Base-by-base conservation (phyloP, 2,329 filamentous ascomycete species). In the Colletotrichum orbiculare region DNA sequence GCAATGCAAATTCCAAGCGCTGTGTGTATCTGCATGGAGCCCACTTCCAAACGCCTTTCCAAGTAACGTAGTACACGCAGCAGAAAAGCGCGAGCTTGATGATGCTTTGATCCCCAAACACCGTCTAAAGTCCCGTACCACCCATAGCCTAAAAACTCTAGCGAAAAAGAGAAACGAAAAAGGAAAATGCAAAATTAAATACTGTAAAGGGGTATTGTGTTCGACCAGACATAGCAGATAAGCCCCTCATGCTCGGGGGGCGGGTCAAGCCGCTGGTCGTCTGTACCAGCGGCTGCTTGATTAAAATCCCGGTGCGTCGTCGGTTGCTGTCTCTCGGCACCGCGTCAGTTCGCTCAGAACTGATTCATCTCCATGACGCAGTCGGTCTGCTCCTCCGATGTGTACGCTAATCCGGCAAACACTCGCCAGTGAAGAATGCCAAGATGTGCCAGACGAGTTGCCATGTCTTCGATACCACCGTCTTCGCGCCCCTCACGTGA, bases 361-460 rank as follows among this genome's bases (percentile, higher is more conserved):
- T 71, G 68, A 15, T 65, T 69, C 50, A 66, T 69, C 45, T 79
- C 77, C 58, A 77, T 65, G 35, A 70, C 66, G 72, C 77, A 75
- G 53, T 74, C 75, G 54, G 54, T 60, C 56, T 81, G 77, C 37
- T 71, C 65, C 35, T 81, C 82, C 34, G 76, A 77, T 12, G 79
- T 69, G 74, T 97, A 97, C 11, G 91, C 88, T 57, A 97, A 81
- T 2, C 87, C 87, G 2, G 87, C 86, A 93, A 94, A 98, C 3
- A 97, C 91, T 53, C 92, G 87, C 94, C 94, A 97, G 77, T 97
- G 94, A 33, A 98, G 80, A 6, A 96, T 84, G 12, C 92, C 89
- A 48, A 97, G 87, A 73, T 97, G 95, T 6, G 93, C 90, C 54
- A 97, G 83, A 49, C 92, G 88, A 48, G 89, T 90, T 1, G 92